Conservation (phyloP, 768 basidiomycete species). For the Xanthoconium purpureum region DNA sequence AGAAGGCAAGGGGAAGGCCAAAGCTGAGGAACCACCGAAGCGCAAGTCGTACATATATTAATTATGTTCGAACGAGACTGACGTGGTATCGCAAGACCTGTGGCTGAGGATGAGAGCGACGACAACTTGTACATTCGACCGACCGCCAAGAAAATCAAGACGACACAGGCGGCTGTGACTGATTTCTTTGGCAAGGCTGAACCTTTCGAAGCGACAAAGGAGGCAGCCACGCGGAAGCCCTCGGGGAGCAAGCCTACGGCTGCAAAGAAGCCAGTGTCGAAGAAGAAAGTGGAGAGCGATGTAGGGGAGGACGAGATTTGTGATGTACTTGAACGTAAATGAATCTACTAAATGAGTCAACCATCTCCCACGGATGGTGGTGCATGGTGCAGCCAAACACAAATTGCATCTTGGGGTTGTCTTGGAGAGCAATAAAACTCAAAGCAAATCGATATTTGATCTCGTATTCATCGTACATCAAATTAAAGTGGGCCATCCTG, state of each 20-base stretch:
- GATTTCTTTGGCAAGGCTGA: conserved; percentile 58
- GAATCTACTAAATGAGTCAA: no score
- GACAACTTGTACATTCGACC: conserved; percentile 46
- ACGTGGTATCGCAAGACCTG: conserved; percentile 27
- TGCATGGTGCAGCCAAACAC: no score
- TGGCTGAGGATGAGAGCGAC: conserved; percentile 37
- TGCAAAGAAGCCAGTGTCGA: conserved; percentile 47
- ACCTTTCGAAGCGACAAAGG: conserved; percentile 38
- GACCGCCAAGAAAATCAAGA: conserved; percentile 51
- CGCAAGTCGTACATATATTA: conserved; percentile 59
- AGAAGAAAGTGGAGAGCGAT: conserved; percentile 38
- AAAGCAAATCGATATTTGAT: no score
- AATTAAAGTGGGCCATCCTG: no score
- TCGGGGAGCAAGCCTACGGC: conserved; percentile 60
- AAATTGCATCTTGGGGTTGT: no score
- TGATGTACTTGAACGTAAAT: no score
- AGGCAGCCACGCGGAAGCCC: conserved; percentile 44
- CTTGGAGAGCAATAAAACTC: no score
- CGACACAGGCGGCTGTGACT: conserved; percentile 42
- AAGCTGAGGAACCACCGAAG: conserved; percentile 42
- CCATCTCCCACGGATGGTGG: no score
- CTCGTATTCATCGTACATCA: no score
- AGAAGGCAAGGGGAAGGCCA: conserved; percentile 48
- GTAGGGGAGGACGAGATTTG: conserved; percentile 31
- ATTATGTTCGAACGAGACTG: conserved; percentile 1